Conservation (phyloP, 306 rosid genomes). For the Myrica gale region DNA sequence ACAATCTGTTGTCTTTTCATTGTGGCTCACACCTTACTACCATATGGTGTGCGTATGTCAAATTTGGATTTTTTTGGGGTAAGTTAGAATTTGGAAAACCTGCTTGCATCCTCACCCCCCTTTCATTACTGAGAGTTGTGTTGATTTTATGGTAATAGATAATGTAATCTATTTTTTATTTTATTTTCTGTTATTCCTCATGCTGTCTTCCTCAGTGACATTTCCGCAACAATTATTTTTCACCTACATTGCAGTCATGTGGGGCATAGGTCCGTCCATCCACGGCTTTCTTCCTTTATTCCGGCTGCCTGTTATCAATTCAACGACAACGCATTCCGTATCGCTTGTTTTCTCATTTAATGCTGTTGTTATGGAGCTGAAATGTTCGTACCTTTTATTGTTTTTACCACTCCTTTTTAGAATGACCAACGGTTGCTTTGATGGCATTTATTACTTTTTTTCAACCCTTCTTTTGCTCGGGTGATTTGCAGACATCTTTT, state of each 20-base stretch:
- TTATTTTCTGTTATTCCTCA: slow-evolving; percentile 24
- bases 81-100: too few species aligned
- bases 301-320: slow-evolving; percentile 7
- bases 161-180: not conserved
- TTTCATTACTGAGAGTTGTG: slow-evolving; percentile 9
- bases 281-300: slow-evolving; percentile 20
- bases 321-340: slow-evolving; percentile 4
- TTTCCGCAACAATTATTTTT: slow-evolving; percentile 40
- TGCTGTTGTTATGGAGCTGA: too few species aligned
- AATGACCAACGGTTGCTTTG: slow-evolving; percentile 43
- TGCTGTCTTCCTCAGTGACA: slow-evolving; percentile 23
- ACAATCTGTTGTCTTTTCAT: not conserved
- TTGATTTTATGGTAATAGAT: slow-evolving; percentile 16
- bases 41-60: too few species aligned
- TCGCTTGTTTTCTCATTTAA: slow-evolving; percentile 36
- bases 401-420: slow-evolving; percentile 46
- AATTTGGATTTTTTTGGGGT: too few species aligned
- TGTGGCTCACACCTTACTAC: not conserved
- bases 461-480: slow-evolving; percentile 30
- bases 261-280: slow-evolving; percentile 40
- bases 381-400: slow-evolving; percentile 37
- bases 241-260: slow-evolving; percentile 54
- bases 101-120: too few species aligned
- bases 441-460: slow-evolving; percentile 37
- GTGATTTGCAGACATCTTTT: slow-evolving; percentile 33